Conservation (phyloP, 2,329 filamentous ascomycete genomes). For the Didymella segeticola region DNA sequence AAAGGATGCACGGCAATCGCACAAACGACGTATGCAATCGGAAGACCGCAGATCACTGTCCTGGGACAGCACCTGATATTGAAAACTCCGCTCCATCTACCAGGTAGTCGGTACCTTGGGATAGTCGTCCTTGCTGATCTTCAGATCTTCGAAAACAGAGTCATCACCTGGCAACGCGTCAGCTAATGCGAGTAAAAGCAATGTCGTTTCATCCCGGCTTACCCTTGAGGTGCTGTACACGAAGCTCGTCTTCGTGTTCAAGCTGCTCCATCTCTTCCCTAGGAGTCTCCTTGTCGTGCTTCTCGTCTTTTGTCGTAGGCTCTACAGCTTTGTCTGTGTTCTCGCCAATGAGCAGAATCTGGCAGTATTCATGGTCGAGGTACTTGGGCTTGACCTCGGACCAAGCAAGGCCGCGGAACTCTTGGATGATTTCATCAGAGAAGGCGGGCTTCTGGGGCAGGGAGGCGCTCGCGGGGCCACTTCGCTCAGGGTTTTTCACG, state of each 20-base stretch:
- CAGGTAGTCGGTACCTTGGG: constrained; percentile 44
- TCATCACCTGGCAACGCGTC: constrained; percentile 57
- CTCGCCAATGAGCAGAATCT: constrained; percentile 81
- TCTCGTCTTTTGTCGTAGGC: constrained; percentile 63
- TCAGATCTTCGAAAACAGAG: constrained; percentile 66
- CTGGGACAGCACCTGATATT: too few species aligned
- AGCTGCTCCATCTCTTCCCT: constrained; percentile 76
- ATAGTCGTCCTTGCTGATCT: constrained; percentile 68
- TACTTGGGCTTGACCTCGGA: constrained; percentile 74
- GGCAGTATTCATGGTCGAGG: constrained; percentile 75
- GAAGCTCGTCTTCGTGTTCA: constrained; percentile 74
- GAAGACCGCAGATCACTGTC: not conserved
- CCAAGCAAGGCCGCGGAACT: constrained; percentile 78
- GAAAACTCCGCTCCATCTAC: constrained; percentile 19
- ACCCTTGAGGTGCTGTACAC: constrained; percentile 67
- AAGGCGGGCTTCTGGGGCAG: constrained; percentile 73
- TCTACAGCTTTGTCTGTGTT: constrained; percentile 64
- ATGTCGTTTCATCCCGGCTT: constrained; percentile 23
- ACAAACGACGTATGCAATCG: too few species aligned
- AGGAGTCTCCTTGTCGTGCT: constrained; percentile 65
- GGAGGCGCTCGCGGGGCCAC: constrained; percentile 68
- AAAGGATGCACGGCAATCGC: too few species aligned
- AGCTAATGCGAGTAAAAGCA: not conserved
- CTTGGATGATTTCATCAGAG: constrained; percentile 72
- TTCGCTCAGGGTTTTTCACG: constrained; percentile 78